phyloP scores from a whole-genome alignment of 1,284 basidiomycete genomes.

The Rhodotorula sp. region DNA sequence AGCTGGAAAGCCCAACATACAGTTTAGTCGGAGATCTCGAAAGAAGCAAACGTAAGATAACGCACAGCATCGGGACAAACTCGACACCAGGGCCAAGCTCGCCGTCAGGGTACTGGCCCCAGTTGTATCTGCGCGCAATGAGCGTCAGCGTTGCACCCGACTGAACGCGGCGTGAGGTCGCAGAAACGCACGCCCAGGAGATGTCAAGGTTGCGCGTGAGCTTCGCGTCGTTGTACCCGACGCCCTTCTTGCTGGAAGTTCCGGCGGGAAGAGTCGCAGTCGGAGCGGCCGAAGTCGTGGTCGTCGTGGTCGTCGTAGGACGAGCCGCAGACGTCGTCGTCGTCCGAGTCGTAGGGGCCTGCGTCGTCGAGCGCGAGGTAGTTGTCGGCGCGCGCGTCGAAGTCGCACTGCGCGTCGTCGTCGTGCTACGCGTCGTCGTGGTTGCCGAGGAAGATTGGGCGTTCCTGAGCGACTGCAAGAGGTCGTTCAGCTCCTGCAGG shows the following conservation, averaged over 20 bases:
- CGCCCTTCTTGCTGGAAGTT: background rate
- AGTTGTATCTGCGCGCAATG: constrained; percentile 23
- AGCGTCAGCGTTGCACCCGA: too few relatives aligned
- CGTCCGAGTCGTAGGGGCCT: background rate
- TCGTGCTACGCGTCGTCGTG: background rate
- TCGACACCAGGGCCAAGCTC: constrained; percentile 20
- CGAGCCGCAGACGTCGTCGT: background rate
- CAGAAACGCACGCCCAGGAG: background rate
- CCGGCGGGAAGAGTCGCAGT: background rate
- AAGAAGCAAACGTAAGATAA: background rate
- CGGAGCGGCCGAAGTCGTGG: background rate
- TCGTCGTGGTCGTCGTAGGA: too few relatives aligned
- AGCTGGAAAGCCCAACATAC: background rate
- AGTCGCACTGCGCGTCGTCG: background rate
- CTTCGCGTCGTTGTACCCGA: background rate
- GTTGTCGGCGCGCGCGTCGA: background rate
- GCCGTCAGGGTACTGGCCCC: constrained; percentile 19
- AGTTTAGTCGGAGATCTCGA: background rate
- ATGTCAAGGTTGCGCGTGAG: background rate
- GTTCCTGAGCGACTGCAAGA: background rate
- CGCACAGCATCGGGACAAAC: constrained; percentile 40
- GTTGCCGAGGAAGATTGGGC: background rate
- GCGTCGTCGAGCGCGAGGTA: too few relatives aligned
- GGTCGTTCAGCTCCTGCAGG: too few relatives aligned
- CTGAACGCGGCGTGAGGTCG: too few relatives aligned